A percentile compares a stretch with the other conserved stretches of the same genome.
These are phyloP conservation scores for Mimosa bimucronata DNA, from an alignment of 306 rosid species.

Conservation along the genomic window DNA sequence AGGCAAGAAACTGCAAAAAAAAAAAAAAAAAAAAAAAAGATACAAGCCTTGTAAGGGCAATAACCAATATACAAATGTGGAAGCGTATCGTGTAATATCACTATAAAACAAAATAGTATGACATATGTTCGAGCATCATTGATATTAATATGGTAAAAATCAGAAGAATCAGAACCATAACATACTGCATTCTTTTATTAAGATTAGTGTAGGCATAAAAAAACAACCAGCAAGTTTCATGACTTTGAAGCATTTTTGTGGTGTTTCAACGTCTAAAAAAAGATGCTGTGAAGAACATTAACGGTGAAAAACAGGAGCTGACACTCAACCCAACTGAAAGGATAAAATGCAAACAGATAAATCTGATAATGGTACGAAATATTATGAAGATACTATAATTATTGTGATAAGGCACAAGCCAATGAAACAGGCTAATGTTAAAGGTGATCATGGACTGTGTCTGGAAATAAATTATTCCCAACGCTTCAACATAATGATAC, in stretches of 20 bases:
- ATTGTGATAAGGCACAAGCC: not conserved
- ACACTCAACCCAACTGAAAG: slow-evolving; percentile 8
- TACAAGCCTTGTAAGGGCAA: slow-evolving; percentile 10
- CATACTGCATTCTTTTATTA: not conserved
- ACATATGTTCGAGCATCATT: slow-evolving; percentile 4
- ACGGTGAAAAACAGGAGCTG: not conserved
- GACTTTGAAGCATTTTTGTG: not conserved
- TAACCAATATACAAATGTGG: not conserved
- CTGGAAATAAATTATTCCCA: slow-evolving; percentile 20
- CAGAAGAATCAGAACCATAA: not conserved
- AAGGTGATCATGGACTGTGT: not conserved
- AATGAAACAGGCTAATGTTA: not conserved
- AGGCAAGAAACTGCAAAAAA: no score
- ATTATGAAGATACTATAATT: not conserved
- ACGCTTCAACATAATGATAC: slow-evolving; percentile 2
- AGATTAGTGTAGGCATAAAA: not conserved
- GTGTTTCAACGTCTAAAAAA: not conserved
- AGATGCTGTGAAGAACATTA: slow-evolving; percentile 5
- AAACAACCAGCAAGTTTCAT: not conserved
- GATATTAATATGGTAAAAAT: not conserved
- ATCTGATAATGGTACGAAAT: not conserved
- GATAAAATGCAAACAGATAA: slow-evolving; percentile 18
- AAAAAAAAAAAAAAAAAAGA: no score
- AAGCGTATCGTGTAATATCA: slow-evolving; percentile 9
- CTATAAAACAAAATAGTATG: not conserved